Percentiles rank a stretch among this genome's conserved stretches.
These are phyloP conservation scores for Talaromyces liani DNA, from an alignment of 495 filamentous ascomycete genomes.

Conservation along the genomic window DNA sequence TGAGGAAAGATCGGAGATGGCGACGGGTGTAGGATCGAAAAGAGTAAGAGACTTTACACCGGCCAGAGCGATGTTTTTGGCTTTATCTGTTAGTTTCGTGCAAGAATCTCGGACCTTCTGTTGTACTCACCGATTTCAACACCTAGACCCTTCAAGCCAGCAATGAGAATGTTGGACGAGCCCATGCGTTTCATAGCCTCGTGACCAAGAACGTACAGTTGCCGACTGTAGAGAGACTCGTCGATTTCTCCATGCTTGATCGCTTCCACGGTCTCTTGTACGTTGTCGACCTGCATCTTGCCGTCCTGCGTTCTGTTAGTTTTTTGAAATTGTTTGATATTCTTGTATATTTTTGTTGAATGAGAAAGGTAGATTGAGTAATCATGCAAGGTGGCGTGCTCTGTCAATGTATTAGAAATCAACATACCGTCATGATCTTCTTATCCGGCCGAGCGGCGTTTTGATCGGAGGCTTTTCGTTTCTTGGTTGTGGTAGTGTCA, in stretches of 20 bases:
- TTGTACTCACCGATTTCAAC: constrained; percentile 77
- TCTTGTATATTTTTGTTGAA: neutral
- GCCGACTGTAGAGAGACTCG: constrained; percentile 93
- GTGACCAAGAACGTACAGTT: constrained; percentile 92
- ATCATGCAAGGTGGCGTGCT: neutral
- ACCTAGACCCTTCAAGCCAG: constrained; percentile 87
- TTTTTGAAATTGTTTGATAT: neutral
- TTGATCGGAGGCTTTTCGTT: constrained; percentile 79
- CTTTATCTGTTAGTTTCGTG: constrained; percentile 28
- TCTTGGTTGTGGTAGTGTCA: constrained; percentile 60
- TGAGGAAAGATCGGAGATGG: constrained; percentile 81
- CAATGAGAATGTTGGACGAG: constrained; percentile 88
- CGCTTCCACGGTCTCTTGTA: constrained; percentile 45
- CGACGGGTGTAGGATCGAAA: constrained; percentile 72
- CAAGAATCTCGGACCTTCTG: neutral
- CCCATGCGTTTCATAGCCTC: constrained; percentile 99
- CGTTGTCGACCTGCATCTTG: constrained; percentile 77
- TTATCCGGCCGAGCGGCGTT: constrained; percentile 61
- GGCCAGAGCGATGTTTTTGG: constrained; percentile 97
- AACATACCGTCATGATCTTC: constrained; percentile 76
- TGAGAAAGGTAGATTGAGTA: neutral
- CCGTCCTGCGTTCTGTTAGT: constrained; percentile 41
- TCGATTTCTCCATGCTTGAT: constrained; percentile 76
- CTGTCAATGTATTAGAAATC: constrained; percentile 9
- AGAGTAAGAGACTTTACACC: constrained; percentile 87